Percentiles rank a stretch among this genome's conserved stretches.
Evolutionary conservation across 139 green algal species (phyloP).

Genomic region (Coccomyxa sp.): DNA sequence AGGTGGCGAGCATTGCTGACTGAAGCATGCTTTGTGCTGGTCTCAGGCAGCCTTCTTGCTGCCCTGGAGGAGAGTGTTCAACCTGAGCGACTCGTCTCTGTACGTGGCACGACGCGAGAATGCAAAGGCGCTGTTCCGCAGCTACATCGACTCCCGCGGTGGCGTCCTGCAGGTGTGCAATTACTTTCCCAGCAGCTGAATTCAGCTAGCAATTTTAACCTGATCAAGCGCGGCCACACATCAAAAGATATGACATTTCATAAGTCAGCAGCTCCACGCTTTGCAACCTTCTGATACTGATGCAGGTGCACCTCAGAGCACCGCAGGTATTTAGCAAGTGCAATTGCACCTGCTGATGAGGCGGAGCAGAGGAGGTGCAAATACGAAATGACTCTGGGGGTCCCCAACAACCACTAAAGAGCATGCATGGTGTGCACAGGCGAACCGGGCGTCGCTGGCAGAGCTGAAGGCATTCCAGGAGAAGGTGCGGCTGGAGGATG

Average conservation of each 20-base stretch:
- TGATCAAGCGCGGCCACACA: too few relatives aligned
- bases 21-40: background rate
- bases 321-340: too few relatives aligned
- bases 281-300: background rate
- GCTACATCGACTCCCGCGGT: constrained; percentile 42
- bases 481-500: constrained; percentile 75
- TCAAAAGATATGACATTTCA: background rate
- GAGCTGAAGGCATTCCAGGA: constrained; percentile 63
- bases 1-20: background rate
- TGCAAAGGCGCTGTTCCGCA: constrained; percentile 68
- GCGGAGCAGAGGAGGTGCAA: too few relatives aligned
- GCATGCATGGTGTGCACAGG: constrained; percentile 7
- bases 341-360: too few relatives aligned
- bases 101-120: constrained; percentile 80
- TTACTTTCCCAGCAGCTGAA: too few relatives aligned
- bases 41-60: constrained; percentile 79
- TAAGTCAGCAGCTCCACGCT: background rate
- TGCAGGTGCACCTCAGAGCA: too few relatives aligned
- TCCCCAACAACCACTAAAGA: too few relatives aligned
- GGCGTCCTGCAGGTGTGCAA: constrained; percentile 33
- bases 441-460: constrained; percentile 44
- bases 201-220: background rate
- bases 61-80: constrained; percentile 90
- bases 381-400: too few relatives aligned
- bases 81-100: constrained; percentile 76